Percentiles rank a stretch among this genome's conserved stretches.
Conservation (phyloP, 345 rosid genomes). For the Brassica juncea region DNA sequence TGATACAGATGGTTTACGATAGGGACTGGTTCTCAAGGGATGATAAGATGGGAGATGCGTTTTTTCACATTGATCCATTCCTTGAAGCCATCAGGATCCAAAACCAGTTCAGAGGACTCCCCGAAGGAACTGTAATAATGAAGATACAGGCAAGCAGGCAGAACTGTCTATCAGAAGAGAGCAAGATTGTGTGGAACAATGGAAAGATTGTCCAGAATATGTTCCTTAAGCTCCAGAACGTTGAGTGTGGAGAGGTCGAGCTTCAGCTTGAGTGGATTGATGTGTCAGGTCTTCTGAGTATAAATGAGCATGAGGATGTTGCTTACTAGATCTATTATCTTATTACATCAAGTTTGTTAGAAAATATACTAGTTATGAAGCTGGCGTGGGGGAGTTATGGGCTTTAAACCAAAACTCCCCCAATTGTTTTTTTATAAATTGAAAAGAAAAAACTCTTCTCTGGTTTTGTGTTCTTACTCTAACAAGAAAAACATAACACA, state of each 20-base stretch:
- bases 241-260: slow-evolving; percentile 64
- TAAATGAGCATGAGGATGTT: not conserved
- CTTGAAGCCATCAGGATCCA: slow-evolving; percentile 53
- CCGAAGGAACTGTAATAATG: slow-evolving; percentile 54
- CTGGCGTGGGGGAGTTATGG: too few relatives aligned
- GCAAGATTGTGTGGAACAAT: slow-evolving; percentile 51
- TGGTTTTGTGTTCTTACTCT: not conserved
- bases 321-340: not conserved
- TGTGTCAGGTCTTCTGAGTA: slow-evolving; percentile 21
- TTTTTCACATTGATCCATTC: slow-evolving; percentile 52
- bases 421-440: too few relatives aligned
- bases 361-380: too few relatives aligned
- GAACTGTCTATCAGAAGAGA: slow-evolving; percentile 65
- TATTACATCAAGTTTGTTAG: not conserved
- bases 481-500: not conserved
- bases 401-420: too few relatives aligned
- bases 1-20: slow-evolving; percentile 65
- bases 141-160: slow-evolving; percentile 51
- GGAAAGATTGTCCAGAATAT: slow-evolving; percentile 61
- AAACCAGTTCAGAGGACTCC: slow-evolving; percentile 38
- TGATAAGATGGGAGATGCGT: slow-evolving; percentile 88
- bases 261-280: slow-evolving; percentile 66
- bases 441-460: not conserved
- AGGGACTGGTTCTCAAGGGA: slow-evolving; percentile 63
- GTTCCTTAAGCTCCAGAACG: slow-evolving; percentile 54